Percentiles rank a stretch among this genome's conserved stretches.
phyloP scores from a whole-genome alignment of 768 basidiomycete species.

The Galerina sulciceps region DNA sequence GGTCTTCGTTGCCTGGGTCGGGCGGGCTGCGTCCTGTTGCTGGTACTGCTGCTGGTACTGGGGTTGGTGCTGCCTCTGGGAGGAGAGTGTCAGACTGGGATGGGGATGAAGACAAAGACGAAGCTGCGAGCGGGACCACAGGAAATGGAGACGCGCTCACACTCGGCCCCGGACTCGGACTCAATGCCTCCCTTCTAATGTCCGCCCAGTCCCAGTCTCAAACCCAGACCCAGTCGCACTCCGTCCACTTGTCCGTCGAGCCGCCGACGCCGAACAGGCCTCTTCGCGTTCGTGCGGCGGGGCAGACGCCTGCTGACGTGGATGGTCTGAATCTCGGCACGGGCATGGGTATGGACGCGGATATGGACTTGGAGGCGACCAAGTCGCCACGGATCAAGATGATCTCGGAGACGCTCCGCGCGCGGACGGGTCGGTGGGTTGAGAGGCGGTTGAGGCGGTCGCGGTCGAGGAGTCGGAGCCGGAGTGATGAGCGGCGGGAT shows the following conservation, averaged over 20 bases:
- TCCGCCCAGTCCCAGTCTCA: no score
- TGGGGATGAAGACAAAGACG: no score
- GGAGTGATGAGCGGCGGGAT: background rate
- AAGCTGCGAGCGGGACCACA: no score
- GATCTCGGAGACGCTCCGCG: conserved; percentile 56
- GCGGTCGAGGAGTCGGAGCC: conserved; percentile 15
- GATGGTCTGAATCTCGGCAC: no score
- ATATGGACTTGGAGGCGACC: background rate
- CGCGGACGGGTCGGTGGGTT: conserved; percentile 63
- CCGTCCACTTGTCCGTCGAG: conserved; percentile 43
- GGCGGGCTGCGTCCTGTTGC: conserved; percentile 1
- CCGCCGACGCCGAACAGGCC: conserved; percentile 44
- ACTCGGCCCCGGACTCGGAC: background rate
- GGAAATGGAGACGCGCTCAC: no score
- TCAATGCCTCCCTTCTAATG: no score
- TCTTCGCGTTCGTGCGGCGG: no score
- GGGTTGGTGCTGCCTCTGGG: background rate
- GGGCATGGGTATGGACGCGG: no score
- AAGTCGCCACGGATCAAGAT: conserved; percentile 38
- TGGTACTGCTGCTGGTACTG: conserved; percentile 12
- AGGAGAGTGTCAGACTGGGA: no score
- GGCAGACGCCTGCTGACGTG: background rate
- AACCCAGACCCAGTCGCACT: conserved; percentile 14
- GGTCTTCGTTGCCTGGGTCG: background rate
- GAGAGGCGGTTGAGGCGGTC: conserved; percentile 50